A percentile compares a stretch with the other conserved stretches of the same genome.
Conservation (phyloP, 192 early-diverging fungal species). For the Powellomyces hirtus region DNA sequence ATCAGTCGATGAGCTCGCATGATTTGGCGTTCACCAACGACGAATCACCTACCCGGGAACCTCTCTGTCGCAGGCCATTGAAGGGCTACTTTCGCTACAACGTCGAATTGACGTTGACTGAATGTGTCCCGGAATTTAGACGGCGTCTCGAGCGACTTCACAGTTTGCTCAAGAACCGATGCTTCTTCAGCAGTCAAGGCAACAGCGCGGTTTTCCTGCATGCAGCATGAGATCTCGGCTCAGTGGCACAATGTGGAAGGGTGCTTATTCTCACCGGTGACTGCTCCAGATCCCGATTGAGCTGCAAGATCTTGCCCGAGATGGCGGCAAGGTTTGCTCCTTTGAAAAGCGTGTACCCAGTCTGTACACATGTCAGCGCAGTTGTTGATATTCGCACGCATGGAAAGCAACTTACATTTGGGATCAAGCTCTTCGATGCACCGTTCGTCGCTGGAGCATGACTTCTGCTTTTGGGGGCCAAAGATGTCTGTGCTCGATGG, state of each 20-base stretch:
- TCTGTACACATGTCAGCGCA: neutral
- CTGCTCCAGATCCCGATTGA: constrained; percentile 58
- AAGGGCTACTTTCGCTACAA: constrained; percentile 41
- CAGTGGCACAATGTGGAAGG: too few relatives aligned
- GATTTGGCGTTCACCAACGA: neutral
- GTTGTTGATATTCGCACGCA: neutral
- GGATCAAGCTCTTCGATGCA: neutral
- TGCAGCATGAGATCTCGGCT: neutral
- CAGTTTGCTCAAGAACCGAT: constrained; percentile 1
- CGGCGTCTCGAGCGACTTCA: constrained; percentile 26
- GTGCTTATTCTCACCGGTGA: constrained; percentile 7
- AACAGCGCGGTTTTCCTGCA: constrained; percentile 9
- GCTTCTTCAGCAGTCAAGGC: constrained; percentile 7
- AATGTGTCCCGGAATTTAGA: constrained; percentile 30
- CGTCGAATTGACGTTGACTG: constrained; percentile 38
- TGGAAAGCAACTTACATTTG: neutral
- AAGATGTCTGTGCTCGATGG: too few relatives aligned
- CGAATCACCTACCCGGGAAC: constrained; percentile 67
- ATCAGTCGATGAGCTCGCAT: neutral
- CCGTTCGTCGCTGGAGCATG: neutral
- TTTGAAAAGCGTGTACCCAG: constrained; percentile 61
- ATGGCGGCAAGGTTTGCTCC: constrained; percentile 70
- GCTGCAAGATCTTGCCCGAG: constrained; percentile 68
- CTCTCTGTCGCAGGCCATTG: constrained; percentile 68
- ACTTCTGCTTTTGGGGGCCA: too few relatives aligned